A percentile compares a stretch with the other conserved stretches of the same genome.
Conservation (phyloP, 202 grass and related monocot species). For the Setaria viridis region DNA sequence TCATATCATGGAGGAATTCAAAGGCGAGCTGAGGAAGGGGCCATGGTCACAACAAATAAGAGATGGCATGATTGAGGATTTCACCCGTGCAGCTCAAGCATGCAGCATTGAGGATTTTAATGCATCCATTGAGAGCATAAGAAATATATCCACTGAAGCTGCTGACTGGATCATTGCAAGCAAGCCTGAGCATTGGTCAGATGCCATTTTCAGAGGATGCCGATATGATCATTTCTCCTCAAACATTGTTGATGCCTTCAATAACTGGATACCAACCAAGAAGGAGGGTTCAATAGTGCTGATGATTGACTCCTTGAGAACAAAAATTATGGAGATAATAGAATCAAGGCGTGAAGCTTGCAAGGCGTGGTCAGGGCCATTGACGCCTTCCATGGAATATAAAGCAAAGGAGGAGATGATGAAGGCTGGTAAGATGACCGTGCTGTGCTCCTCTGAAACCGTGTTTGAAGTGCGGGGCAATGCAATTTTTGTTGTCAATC, state of each 20-base stretch:
- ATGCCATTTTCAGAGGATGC: conserved; percentile 85
- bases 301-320: conserved; percentile 79
- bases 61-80: conserved; percentile 93
- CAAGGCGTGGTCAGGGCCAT: conserved; percentile 71
- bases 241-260: conserved; percentile 94
- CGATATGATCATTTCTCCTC: conserved; percentile 96
- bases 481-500: conserved; percentile 90
- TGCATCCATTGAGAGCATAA: conserved; percentile 86
- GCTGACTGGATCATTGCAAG: conserved; percentile 93
- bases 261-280: conserved; percentile 98
- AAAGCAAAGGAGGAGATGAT: conserved; percentile 80
- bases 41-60: conserved; percentile 87
- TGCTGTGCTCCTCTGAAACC: conserved; percentile 94
- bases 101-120: conserved; percentile 96
- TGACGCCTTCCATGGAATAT: conserved; percentile 94
- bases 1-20: conserved; percentile 95
- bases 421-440: conserved; percentile 82
- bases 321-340: conserved; percentile 79
- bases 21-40: conserved; percentile 85
- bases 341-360: conserved; percentile 78
- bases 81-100: conserved; percentile 94
- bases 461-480: conserved; percentile 97
- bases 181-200: conserved; percentile 98
- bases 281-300: conserved; percentile 88
- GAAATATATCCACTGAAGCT: conserved; percentile 89